Base-by-base conservation (phyloP, 257 asterid genomes). In the Oldenlandia corymbosa region DNA sequence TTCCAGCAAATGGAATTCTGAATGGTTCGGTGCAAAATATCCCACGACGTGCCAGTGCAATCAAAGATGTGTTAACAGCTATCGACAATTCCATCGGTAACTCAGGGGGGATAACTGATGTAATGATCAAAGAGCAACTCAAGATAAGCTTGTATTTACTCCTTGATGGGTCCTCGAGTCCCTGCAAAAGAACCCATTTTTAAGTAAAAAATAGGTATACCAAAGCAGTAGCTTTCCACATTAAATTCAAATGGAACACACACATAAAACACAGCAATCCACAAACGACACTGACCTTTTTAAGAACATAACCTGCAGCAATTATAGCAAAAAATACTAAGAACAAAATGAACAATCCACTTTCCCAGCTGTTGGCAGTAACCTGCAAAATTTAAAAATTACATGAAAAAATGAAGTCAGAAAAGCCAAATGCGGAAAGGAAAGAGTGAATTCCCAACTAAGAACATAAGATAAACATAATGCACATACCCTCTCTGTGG, bases 361-460 rank as follows among this genome's bases (percentile, higher is more conserved):
- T 90, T 75, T 93, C 99, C 99, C 97, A 93, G 91, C 97, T 93
- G 77, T 93, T 93, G 55, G 99, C 99, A 64, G 99, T 92, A 69
- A 92, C 96, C 99, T 92, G 76, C 61, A 79, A 41, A 31, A 51
- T 23, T 57, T 16, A 32, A 14, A 10, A 66, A 32, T 24, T 34
- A 41, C 36, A 36, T 41, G 41, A 72, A 71, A 69, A 34, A 21
- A 60, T 49, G 39, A 71, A 37, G 39, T 57, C 21, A 61, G 56
- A 67, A 61, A 57, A 39, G n/a, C 7, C 1, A 27, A 45, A 4
- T 34, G 9, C 9, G 39, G 4, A 62, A 32, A n/a, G n/a, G 59
- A 58, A 59, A 47, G 46, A 46, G 47, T 23, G 67, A 37, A 42
- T 42, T 60, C 36, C 3, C 2, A n/a, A 48, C 43, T 31, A 20